Conservation (phyloP, 768 basidiomycete genomes). For the Collybia nuda region DNA sequence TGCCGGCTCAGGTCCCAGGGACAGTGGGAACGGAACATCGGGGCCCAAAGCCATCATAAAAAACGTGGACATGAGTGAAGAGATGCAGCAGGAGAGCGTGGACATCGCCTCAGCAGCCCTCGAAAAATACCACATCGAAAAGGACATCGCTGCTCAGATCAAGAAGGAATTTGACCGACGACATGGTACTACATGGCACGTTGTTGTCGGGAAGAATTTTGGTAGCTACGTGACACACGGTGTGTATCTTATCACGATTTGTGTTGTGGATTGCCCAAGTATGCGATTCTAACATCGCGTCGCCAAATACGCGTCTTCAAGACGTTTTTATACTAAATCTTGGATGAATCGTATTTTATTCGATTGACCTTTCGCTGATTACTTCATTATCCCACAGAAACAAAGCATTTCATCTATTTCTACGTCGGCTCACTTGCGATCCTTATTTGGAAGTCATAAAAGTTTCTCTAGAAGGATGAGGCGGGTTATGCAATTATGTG, state of each 20-base stretch:
- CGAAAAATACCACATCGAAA: constrained; percentile 93
- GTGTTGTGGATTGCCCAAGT: too few relatives aligned
- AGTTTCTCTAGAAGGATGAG: constrained; percentile 1
- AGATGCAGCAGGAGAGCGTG: constrained; percentile 94
- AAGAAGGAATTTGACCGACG: constrained; percentile 97
- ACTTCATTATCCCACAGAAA: constrained; percentile 55
- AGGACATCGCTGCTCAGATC: constrained; percentile 96
- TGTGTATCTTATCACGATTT: constrained; percentile 26
- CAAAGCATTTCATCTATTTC: constrained; percentile 99
- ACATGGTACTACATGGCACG: constrained; percentile 96
- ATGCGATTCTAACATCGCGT: constrained; percentile 3
- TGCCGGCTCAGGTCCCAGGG: constrained; percentile 39
- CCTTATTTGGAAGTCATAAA: constrained; percentile 92
- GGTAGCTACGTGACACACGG: constrained; percentile 98
- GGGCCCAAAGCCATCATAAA: constrained; percentile 89
- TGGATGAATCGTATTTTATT: constrained; percentile 8
- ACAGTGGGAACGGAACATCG: constrained; percentile 19
- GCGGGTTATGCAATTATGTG: constrained; percentile 7
- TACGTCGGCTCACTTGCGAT: constrained; percentile 92
- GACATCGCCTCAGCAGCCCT: constrained; percentile 84
- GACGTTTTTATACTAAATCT: too few relatives aligned
- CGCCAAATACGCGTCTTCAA: constrained; percentile 22
- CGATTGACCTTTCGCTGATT: constrained; percentile 6
- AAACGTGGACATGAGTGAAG: constrained; percentile 95
- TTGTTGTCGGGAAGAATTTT: constrained; percentile 99